These are phyloP conservation scores for Neoarthrinium moseri DNA, from an alignment of 2,329 filamentous ascomycete species.

Conservation along the genomic window DNA sequence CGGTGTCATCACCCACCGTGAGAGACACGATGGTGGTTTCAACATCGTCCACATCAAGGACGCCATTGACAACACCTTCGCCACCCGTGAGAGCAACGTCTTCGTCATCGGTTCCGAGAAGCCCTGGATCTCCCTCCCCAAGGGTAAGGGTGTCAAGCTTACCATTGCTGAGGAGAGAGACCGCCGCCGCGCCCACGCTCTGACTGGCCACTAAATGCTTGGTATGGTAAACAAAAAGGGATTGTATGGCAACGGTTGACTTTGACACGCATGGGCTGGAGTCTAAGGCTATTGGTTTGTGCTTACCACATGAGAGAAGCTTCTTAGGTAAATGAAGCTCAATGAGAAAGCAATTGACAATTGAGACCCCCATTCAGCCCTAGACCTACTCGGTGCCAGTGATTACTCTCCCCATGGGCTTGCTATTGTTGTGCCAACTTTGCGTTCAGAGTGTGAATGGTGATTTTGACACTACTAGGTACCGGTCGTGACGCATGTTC, in stretches of 20 bases:
- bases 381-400: no score
- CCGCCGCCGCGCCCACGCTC: conserved; percentile 74
- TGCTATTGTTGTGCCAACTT: background rate
- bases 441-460: background rate
- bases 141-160: conserved; percentile 99
- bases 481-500: no score
- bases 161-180: conserved; percentile 99
- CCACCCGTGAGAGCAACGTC: conserved; percentile 98
- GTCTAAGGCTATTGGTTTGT: conserved; percentile 32
- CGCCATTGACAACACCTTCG: conserved; percentile 99
- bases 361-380: conserved; percentile 14
- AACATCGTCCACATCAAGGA: conserved; percentile 99
- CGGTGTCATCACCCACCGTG: conserved; percentile 99
- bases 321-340: conserved; percentile 26
- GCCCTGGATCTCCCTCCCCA: conserved; percentile 98
- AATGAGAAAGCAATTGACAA: conserved; percentile 34
- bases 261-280: conserved; percentile 33
- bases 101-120: conserved; percentile 99
- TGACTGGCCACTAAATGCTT: conserved; percentile 48
- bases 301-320: conserved; percentile 23
- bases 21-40: conserved; percentile 99
- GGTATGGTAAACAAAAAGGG: conserved; percentile 22
- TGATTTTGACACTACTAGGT: no score
- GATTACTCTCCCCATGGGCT: no score
- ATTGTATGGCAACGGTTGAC: conserved; percentile 26